Base-by-base conservation (phyloP, 139 green algal genomes). In the Chlamydomonas sp. region DNA sequence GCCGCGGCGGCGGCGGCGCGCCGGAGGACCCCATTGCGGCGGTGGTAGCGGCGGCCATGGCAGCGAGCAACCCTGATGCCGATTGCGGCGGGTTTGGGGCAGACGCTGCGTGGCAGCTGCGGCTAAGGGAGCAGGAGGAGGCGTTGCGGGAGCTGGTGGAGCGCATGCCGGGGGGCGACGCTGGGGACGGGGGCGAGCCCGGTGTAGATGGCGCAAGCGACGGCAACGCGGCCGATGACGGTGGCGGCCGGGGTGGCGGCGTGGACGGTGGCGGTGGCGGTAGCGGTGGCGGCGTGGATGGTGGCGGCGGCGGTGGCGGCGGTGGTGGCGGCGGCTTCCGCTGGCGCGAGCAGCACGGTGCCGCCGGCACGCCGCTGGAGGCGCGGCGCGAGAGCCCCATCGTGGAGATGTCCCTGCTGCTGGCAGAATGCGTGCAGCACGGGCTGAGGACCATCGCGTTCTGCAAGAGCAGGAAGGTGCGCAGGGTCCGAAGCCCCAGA, bases 391-490 rank as follows among this genome's bases (percentile, higher is more conserved):
- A 90, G 68, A 95, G 90, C 84, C 96, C 97, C 61, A 99, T 99
- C 60, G 95, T 99, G 81, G 97, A 99, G 91, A 92, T 97, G 20
- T 78, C 91, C 3, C 75, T 95, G 76, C 88, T 97, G 85, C 93
- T 98, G 83, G 93, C 96, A 18, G 97, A 99, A 93, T 96, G 95
- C 75, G 91, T 99, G 15, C 96, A 97, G 92, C 98, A 99, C 89
- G 94, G 95, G 6, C 89, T 99, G 80, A 87, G 95, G 60, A 98
- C 95, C 57, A 95, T 99, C 17, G 98, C 98, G 10, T 99, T 99
- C 89, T 99, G 98, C 93, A 97, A 97, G 87, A 87, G 82, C 82
- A 71, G 82, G 31, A 49, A 49, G 31, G 31, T 49, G 31, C 31
- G 31, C 31, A 49, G 31, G 31, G 31, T 49, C 31, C 31, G 31